Conservation (phyloP, 768 basidiomycete species). For the Ramaria rubella region DNA sequence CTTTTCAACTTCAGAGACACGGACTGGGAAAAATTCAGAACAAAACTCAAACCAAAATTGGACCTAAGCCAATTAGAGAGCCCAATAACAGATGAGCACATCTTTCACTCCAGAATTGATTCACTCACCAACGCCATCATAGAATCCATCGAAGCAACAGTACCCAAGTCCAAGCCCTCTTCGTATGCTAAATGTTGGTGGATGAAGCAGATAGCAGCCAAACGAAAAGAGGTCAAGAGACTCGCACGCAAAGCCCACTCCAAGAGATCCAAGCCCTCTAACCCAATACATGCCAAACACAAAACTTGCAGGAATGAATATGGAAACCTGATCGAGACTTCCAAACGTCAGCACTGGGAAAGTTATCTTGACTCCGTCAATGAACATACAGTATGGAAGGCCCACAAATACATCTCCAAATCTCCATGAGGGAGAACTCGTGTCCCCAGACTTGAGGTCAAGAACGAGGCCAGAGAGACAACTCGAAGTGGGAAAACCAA, state of each 20-base stretch:
- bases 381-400: neutral
- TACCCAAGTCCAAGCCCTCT: too few species aligned
- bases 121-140: constrained; percentile 13
- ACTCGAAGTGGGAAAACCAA: constrained; percentile 11
- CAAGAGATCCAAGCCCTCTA: neutral
- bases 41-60: constrained; percentile 12
- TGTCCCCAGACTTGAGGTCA: too few species aligned
- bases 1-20: constrained; percentile 23
- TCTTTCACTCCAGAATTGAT: constrained; percentile 8
- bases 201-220: constrained; percentile 21
- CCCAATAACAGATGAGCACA: neutral
- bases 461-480: too few species aligned
- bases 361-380: neutral
- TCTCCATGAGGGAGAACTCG: neutral
- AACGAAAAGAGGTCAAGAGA: neutral
- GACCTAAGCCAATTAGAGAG: neutral
- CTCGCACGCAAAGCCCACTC: constrained; percentile 1
- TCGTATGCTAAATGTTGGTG: constrained; percentile 33
- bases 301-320: neutral
- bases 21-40: constrained; percentile 30
- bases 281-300: neutral
- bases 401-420: neutral
- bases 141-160: too few species aligned
- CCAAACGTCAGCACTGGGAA: neutral
- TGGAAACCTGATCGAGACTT: neutral